These are phyloP conservation scores for Benincasa hispida DNA, from an alignment of 306 rosid genomes.

Conservation along the genomic window DNA sequence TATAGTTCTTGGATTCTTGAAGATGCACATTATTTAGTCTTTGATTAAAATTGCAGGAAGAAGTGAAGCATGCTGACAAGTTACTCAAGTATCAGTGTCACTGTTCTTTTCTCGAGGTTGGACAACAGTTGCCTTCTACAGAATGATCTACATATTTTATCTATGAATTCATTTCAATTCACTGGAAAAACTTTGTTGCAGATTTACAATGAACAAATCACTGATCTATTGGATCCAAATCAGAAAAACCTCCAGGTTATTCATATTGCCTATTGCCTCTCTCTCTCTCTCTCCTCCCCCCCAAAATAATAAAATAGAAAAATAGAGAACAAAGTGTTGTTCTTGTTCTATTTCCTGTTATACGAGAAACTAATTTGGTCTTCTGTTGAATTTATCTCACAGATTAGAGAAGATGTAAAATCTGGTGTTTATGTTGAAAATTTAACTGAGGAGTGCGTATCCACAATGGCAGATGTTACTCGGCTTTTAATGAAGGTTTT, in stretches of 20 bases:
- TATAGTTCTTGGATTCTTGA: slow-evolving; percentile 2
- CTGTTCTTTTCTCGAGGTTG: slow-evolving; percentile 95
- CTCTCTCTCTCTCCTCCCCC: not conserved
- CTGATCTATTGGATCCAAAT: slow-evolving; percentile 83
- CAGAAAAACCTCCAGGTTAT: slow-evolving; percentile 75
- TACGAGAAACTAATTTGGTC: slow-evolving; percentile 6
- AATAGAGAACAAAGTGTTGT: not conserved
- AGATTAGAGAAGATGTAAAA: slow-evolving; percentile 98
- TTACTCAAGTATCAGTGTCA: slow-evolving; percentile 81
- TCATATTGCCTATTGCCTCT: not conserved
- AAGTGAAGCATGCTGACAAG: slow-evolving; percentile 70
- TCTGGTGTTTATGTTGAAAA: slow-evolving; percentile 97
- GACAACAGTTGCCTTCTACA: slow-evolving; percentile 7
- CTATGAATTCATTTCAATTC: slow-evolving; percentile 13
- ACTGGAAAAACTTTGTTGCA: slow-evolving; percentile 25
- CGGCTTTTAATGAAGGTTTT: slow-evolving; percentile 72
- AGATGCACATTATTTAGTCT: slow-evolving; percentile 7
- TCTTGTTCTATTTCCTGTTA: not conserved
- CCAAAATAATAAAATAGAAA: not conserved
- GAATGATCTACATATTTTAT: not conserved
- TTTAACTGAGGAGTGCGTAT: slow-evolving; percentile 72
- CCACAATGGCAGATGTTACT: slow-evolving; percentile 58
- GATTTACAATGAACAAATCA: slow-evolving; percentile 98
- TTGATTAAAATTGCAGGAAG: slow-evolving; percentile 47
- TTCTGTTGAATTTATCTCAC: slow-evolving; percentile 15